Base-by-base conservation (phyloP, 345 rosid genomes). In the Ricinus communis region DNA sequence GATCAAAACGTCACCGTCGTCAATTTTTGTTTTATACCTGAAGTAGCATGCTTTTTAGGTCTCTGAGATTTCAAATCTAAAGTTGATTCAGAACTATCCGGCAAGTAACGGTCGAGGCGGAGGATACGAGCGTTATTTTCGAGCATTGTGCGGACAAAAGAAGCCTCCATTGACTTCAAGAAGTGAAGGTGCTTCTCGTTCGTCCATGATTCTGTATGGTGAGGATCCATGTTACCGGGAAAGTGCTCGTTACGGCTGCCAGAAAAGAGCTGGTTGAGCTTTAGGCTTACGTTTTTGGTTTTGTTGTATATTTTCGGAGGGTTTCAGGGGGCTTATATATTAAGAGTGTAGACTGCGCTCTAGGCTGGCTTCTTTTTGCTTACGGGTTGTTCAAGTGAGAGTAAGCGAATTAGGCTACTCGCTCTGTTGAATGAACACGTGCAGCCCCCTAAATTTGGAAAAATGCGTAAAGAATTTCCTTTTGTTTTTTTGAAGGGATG, bases 1-100 rank as follows among this genome's bases (percentile, higher is more conserved):
- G 38, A 33, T 33, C 47, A 2, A 43, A 12, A 43, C 47, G 47
- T 3, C 47, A 43, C 47, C 47, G 47, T 43, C n/a, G n/a, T 43
- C 38, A 6, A 33, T 33, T 21, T 8, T 21, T 19, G 9, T 30
- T 9, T 10, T n/a, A 24, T 68, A 72, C 80, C 80, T 65, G 78
- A 50, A 55, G 54, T 25, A 75, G 57, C 21, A 28, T 45, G 74
- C 22, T 65, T 69, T 62, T 77, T 79, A 19, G 40, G 54, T 64
- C 66, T 66, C n/a, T 12, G 66, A 12, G 76, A 69, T 24, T 77
- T 71, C 69, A 76, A 80, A 73, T 86, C 89, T 8, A 62, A 65
- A 46, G 89, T 83, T 14, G 87, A 86, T 53, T 86, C 89, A 6
- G 75, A 80, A 49, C 77, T 74, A 58, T 83, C 87, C 3, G 86